phyloP scores from a whole-genome alignment of 345 rosid species.

The Brassica juncea region DNA sequence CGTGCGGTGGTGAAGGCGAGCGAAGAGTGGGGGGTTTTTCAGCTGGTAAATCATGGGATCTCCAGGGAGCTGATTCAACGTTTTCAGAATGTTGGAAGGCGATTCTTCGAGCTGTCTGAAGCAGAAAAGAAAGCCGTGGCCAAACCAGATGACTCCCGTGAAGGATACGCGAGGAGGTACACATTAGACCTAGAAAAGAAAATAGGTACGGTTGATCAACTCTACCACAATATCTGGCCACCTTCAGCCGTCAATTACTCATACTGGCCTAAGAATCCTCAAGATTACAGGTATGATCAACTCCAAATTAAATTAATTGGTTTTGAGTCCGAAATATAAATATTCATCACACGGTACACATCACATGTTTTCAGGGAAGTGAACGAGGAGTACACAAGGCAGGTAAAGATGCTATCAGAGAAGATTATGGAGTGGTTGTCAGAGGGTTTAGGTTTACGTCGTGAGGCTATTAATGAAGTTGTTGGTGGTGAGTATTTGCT shows the following conservation, averaged over 20 bases:
- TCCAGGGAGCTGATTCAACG: background rate
- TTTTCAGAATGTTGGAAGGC: background rate
- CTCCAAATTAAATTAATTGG: background rate
- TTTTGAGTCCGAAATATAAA: background rate
- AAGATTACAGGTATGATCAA: background rate
- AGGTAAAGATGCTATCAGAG: background rate
- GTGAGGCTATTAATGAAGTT: background rate
- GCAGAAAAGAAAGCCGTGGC: background rate
- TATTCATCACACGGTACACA: background rate
- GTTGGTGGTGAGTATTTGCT: background rate
- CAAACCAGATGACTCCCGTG: background rate
- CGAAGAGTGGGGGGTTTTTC: background rate
- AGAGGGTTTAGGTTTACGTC: background rate
- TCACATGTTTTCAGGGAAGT: background rate
- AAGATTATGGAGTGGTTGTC: background rate
- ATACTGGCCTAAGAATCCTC: background rate
- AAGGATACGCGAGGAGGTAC: background rate
- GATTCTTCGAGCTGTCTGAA: background rate
- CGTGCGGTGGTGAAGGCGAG: background rate
- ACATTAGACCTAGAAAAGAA: background rate
- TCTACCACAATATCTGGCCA: background rate
- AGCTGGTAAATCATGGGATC: background rate
- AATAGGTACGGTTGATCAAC: background rate
- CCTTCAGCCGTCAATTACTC: background rate
- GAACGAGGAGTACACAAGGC: constrained; percentile 1